Evolutionary conservation across 176 grass and related monocot genomes (phyloP), one percentile per base, ranked within the genome.

Genomic region (Aegilops umbellulata): DNA sequence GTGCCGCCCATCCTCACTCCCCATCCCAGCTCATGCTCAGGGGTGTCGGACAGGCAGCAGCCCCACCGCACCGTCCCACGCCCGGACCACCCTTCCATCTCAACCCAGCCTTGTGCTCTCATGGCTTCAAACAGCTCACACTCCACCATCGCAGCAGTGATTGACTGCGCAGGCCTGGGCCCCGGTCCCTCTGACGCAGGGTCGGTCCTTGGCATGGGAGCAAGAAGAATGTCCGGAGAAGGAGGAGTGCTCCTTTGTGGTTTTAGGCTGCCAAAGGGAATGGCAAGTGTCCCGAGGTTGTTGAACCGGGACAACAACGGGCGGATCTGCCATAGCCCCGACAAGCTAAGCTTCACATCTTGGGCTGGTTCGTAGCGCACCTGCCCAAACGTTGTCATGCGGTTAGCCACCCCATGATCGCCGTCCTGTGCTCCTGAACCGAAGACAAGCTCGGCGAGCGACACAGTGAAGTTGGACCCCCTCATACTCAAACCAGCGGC

Each of bases 1-100:
- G 61, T 77, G 78, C 93, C 88, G 76, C 93, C 93, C 64, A 91
- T 49, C 76, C 86, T 79, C 64, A 94, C 35, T n/a, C 90, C 87
- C 91, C 93, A 98, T 27, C 93, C 96, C 8, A 94, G 89, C 34
- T 94, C 91, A 24, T 80, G 53, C 25, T 91, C 88, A 1, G 93
- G 93, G 20, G 90, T 84, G 67, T 95, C 93, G 16, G 83, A 88
- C 68, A 98, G 26, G 16, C 87, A 75, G 35, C 93, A 44, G 20
- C 89, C 91, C 91, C 93, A 94, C 30, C 80, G 78, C 39, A 82
- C 13, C 10, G 88, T 30, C 19, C 83, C 75, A 35, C 53, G 53
- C n/a, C 10, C 74, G 24, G 85, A 73, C 60, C 90, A 89, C 65
- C 47, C 46, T 76, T 91, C 89, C 66, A 94, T 23, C 85, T 98